Evolutionary conservation across 495 filamentous ascomycete genomes (phyloP), one percentile per base, ranked within the genome.

Genomic region (Amniculicola lignicola): DNA sequence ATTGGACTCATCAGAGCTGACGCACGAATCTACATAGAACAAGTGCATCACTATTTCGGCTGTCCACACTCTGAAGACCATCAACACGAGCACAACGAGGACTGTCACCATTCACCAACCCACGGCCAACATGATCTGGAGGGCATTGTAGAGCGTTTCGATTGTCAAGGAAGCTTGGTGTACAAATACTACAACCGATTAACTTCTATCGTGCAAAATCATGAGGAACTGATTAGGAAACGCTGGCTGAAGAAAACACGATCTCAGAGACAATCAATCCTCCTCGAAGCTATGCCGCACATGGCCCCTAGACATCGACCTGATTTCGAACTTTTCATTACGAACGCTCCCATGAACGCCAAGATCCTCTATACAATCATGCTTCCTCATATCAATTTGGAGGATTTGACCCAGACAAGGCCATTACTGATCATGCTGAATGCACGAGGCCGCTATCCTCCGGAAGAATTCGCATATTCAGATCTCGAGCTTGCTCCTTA

Each of bases 301-400:
- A 82, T 83, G 73, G 27, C 78, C 1, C 28, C 49, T 1, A 45
- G 25, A 0, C 79, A 82, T 60, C 74, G 76, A 18, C 77, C 78
- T 1, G 80, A 82, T 54, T 74, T 77, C 57, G 63, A 69, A 15
- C 72, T 70, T 7, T 70, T 76, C 19, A 69, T 59, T 9, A 63
- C 23, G 35, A 38, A 59, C 21, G 38, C 59, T 43, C 53, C 23
- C 23, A n/a, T 29, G 4, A 6, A 21, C 4, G 15, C 15, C n/a
- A 5, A 18, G 6, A 16, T 9, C 6, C 3, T 24, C 12, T 5
- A 50, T 11, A 38, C 9, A 3, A 7, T 7, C 31, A 12, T 31
- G 15, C 14, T 3, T 18, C 46, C 28, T 4, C 15, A 22, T 6
- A 21, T 50, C 28, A 50, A 36, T 21, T 7, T 36, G 4, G 29